These are phyloP conservation scores for Tylopilus sp. DNA, from an alignment of 768 basidiomycete genomes.

Conservation along the genomic window DNA sequence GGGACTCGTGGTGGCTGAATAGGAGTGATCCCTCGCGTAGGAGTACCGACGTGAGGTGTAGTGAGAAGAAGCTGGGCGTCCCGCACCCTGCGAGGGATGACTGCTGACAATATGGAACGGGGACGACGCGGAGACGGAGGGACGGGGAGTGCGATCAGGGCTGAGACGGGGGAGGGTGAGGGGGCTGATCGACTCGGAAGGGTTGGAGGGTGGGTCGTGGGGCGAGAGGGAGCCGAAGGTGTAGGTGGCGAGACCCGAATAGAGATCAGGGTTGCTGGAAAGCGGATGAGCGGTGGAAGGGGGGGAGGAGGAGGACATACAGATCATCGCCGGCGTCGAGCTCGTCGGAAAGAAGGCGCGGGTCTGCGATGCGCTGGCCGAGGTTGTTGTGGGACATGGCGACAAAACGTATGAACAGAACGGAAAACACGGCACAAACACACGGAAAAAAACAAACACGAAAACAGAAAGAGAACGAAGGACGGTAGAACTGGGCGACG, in stretches of 20 bases:
- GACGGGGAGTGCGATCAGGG: conserved; percentile 44
- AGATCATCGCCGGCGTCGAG: conserved; percentile 10
- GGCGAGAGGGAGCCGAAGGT: conserved; percentile 37
- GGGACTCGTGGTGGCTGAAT: background rate
- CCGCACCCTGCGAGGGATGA: conserved; percentile 33
- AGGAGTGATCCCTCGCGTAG: conserved; percentile 3
- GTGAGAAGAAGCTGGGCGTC: conserved; percentile 22
- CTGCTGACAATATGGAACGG: conserved; percentile 23
- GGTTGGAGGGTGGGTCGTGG: conserved; percentile 11
- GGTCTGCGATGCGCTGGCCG: conserved; percentile 30
- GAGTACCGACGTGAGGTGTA: conserved; percentile 16
- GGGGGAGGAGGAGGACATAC: background rate
- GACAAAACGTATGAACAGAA: conserved; percentile 18
- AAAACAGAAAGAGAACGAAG: background rate
- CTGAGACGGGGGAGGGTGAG: conserved; percentile 31
- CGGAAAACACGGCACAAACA: background rate
- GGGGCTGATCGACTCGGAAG: conserved; percentile 35
- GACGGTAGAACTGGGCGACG: background rate
- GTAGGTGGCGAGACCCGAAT: conserved; percentile 40
- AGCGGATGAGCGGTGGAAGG: background rate
- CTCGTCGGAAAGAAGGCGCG: conserved; percentile 27
- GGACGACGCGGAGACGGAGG: conserved; percentile 34
- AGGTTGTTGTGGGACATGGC: conserved; percentile 14
- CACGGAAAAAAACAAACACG: background rate
- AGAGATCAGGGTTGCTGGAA: conserved; percentile 22